Evolutionary conservation across 1,139 yeast genomes (phyloP), one percentile per base, ranked within the genome.

Genomic region (Petasospora rhodanensis): DNA sequence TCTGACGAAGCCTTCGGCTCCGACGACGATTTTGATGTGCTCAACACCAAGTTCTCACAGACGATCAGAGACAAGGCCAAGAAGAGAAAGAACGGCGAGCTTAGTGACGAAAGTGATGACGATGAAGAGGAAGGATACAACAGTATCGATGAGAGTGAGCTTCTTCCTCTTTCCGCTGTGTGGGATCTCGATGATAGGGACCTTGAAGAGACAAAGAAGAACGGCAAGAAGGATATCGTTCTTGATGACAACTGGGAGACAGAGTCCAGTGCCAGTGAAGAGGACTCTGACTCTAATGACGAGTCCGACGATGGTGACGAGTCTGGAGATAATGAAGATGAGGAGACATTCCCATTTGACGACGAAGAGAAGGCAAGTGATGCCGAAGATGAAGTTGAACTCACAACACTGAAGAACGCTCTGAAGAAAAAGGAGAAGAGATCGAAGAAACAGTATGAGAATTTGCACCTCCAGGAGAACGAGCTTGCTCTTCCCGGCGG

Each of bases 141-240:
- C 14, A 65, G 72, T 41, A 58, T 79, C 30, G 96, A 87, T 50
- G 95, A 85, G 54, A 64, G 62, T 22, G 83, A 85, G 47, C 66
- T 87, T 39, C 73, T 83, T 35, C 73, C 94, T 0, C 65, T 87
- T 29, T 82, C 95, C 7, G 87, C 80, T 47, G 89, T 85, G 6
- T 87, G 95, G 95, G 96, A 83, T 56, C 58, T 77, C 63, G 94
- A 84, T 54, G 87, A 78, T 22, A 61, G 56, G 26, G 80, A 73
- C 40, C 54, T 61, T 41, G 50, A 51, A 18, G 52, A 49, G 26
- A 41, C 50, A 4, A 43, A 47, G 18, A 24, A 24, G 22, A 26
- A 15, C 6, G 57, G 48, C 16, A 35, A 34, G 5, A 41, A 50
- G n/a, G 74, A 66, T 19, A 48, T 71, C 6, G 69, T 69, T 6